Conservation (phyloP, 768 basidiomycete genomes). For the Tylopilus plumbeoviolaceoides region DNA sequence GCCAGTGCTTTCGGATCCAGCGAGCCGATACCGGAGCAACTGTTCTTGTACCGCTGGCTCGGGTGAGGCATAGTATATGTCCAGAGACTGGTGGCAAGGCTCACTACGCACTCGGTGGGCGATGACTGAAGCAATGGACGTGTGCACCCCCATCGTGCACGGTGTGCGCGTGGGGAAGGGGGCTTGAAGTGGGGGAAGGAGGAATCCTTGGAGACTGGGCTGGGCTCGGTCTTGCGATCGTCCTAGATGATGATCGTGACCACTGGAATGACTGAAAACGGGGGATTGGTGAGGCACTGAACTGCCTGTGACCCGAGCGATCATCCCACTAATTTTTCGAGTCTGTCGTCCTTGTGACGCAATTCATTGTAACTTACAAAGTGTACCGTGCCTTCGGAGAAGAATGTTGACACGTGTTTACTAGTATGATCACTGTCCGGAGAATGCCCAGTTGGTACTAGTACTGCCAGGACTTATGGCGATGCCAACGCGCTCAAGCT, state of each 20-base stretch:
- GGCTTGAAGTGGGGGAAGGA: slow-evolving; percentile 38
- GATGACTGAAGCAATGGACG: slow-evolving; percentile 32
- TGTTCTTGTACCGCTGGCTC: background rate
- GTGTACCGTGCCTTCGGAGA: background rate
- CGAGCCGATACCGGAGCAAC: slow-evolving; percentile 29
- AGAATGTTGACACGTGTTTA: slow-evolving; percentile 25
- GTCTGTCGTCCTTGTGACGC: slow-evolving; percentile 25
- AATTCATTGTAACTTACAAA: background rate
- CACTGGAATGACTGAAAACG: slow-evolving; percentile 21
- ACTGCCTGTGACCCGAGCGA: slow-evolving; percentile 26
- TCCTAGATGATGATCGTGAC: slow-evolving; percentile 10
- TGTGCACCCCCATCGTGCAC: slow-evolving; percentile 24
- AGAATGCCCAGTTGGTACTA: background rate
- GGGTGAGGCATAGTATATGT: slow-evolving; percentile 1
- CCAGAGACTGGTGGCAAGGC: slow-evolving; percentile 24
- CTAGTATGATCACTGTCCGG: slow-evolving; percentile 9
- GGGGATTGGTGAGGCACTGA: slow-evolving; percentile 27
- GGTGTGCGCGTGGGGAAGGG: slow-evolving; percentile 22
- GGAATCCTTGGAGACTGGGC: slow-evolving; percentile 39
- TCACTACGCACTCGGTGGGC: slow-evolving; percentile 31
- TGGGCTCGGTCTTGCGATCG: slow-evolving; percentile 16
- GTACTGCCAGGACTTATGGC: background rate
- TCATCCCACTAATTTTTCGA: slow-evolving; percentile 29
- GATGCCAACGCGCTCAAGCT: slow-evolving; percentile 5
- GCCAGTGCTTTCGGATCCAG: slow-evolving; percentile 18